Conservation (phyloP, 2,329 filamentous ascomycete species). For the Hypoxylon sp. region DNA sequence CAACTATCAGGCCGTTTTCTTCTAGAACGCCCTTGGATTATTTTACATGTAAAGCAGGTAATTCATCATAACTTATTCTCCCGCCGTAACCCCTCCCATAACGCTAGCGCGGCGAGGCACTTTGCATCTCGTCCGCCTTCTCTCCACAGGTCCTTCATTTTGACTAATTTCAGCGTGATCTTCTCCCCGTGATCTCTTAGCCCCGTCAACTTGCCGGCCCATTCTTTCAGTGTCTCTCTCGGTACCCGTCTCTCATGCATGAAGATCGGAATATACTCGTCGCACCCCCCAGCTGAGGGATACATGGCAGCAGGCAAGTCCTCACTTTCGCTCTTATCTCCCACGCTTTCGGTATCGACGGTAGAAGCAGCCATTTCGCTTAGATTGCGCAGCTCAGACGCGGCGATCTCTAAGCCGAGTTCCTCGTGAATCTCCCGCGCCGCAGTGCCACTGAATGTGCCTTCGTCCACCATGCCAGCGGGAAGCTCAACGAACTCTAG, state of each 20-base stretch:
- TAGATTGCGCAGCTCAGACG: conserved; percentile 64
- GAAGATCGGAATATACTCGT: conserved; percentile 73
- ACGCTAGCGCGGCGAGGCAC: conserved; percentile 69
- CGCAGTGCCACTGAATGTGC: conserved; percentile 69
- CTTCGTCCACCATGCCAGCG: conserved; percentile 70
- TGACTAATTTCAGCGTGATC: conserved; percentile 73
- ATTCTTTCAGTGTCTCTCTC: conserved; percentile 65
- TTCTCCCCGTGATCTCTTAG: conserved; percentile 71
- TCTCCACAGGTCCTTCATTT: conserved; percentile 69
- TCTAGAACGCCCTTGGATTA: background rate
- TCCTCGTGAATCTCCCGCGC: conserved; percentile 74
- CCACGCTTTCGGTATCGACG: background rate
- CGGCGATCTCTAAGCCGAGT: conserved; percentile 67
- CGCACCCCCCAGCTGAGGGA: conserved; percentile 71
- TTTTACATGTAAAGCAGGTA: background rate
- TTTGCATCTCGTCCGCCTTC: conserved; percentile 72
- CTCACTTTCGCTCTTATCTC: conserved; percentile 45
- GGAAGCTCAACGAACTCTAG: conserved; percentile 70
- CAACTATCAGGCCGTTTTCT: too few relatives aligned
- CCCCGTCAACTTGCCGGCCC: conserved; percentile 71
- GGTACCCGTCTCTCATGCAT: conserved; percentile 68
- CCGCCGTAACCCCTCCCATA: conserved; percentile 70
- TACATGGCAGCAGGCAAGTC: conserved; percentile 66
- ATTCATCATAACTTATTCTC: conserved; percentile 56
- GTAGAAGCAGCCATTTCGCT: conserved; percentile 60